Evolutionary conservation across 2,329 filamentous ascomycete genomes (phyloP).

Genomic region (Diaporthe eres): DNA sequence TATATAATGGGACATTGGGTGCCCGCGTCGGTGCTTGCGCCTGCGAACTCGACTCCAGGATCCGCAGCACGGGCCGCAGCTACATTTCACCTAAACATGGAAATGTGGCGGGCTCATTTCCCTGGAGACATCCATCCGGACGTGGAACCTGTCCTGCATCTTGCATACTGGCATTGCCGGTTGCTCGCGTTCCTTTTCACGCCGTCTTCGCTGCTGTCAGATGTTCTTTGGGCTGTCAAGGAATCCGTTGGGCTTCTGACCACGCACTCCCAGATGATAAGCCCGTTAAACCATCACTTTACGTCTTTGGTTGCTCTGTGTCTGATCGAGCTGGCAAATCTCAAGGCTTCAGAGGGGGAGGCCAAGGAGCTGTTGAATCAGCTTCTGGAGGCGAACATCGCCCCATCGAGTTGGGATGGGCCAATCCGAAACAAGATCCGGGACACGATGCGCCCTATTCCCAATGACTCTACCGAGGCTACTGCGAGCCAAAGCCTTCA

Average conservation of each 20-base stretch:
- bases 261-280: slow-evolving; percentile 67
- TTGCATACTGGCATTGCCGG: slow-evolving; percentile 79
- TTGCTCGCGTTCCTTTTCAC: slow-evolving; percentile 74
- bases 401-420: slow-evolving; percentile 69
- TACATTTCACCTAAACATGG: slow-evolving; percentile 70
- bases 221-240: slow-evolving; percentile 72
- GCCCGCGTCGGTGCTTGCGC: slow-evolving; percentile 51
- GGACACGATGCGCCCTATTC: slow-evolving; percentile 55
- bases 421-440: slow-evolving; percentile 67
- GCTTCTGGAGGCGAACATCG: slow-evolving; percentile 67
- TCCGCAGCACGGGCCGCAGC: slow-evolving; percentile 61
- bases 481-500: slow-evolving; percentile 69
- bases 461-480: slow-evolving; percentile 55
- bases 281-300: slow-evolving; percentile 78
- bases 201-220: slow-evolving; percentile 66
- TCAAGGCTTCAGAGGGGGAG: slow-evolving; percentile 69
- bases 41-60: slow-evolving; percentile 58
- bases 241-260: slow-evolving; percentile 72
- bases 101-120: slow-evolving; percentile 76
- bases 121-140: slow-evolving; percentile 68
- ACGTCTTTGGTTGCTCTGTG: slow-evolving; percentile 71
- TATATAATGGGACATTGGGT: slow-evolving; percentile 43
- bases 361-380: slow-evolving; percentile 69
- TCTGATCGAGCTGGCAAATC: slow-evolving; percentile 71
- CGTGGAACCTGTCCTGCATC: slow-evolving; percentile 70